phyloP scores from a whole-genome alignment of 2,329 filamentous ascomycete genomes.

The Neurospora sp. region DNA sequence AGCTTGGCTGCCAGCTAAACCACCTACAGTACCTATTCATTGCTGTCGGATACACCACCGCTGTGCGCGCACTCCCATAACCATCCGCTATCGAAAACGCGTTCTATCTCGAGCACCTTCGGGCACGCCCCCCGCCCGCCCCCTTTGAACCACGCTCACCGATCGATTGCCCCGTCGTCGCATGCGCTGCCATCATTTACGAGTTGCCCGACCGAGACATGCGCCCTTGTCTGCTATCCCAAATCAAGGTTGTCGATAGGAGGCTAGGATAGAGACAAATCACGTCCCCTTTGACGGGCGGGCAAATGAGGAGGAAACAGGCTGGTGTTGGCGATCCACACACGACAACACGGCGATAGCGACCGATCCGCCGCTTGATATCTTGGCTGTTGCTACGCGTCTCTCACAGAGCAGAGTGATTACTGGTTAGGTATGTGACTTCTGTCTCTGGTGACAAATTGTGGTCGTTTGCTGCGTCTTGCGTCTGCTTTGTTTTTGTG shows the following conservation, averaged over 20 bases:
- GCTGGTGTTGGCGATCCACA: conserved; percentile 1
- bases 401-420: not conserved
- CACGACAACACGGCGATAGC: conserved; percentile 6
- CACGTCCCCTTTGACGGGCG: not conserved
- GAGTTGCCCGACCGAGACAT: conserved; percentile 14
- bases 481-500: conserved; percentile 1
- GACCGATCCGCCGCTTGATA: not conserved
- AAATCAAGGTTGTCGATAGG: conserved; percentile 15
- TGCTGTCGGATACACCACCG: conserved; percentile 4
- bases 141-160: conserved; percentile 20
- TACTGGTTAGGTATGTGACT: not conserved
- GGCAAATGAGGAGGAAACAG: conserved; percentile 5
- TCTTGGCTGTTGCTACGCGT: not conserved
- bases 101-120: not conserved
- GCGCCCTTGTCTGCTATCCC: conserved; percentile 13
- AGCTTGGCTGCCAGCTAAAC: conserved; percentile 2
- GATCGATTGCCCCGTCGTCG: not conserved
- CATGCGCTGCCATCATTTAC: conserved; percentile 6
- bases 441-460: not conserved
- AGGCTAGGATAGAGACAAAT: conserved; percentile 12
- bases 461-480: not conserved
- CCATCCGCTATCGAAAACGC: conserved; percentile 4
- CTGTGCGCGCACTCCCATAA: conserved; percentile 2
- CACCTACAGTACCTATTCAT: too few relatives aligned
- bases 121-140: conserved; percentile 19